A percentile compares a stretch with the other conserved stretches of the same genome.
These are phyloP conservation scores for Ophiostoma montium DNA, from an alignment of 2,329 filamentous ascomycete species.

Conservation along the genomic window DNA sequence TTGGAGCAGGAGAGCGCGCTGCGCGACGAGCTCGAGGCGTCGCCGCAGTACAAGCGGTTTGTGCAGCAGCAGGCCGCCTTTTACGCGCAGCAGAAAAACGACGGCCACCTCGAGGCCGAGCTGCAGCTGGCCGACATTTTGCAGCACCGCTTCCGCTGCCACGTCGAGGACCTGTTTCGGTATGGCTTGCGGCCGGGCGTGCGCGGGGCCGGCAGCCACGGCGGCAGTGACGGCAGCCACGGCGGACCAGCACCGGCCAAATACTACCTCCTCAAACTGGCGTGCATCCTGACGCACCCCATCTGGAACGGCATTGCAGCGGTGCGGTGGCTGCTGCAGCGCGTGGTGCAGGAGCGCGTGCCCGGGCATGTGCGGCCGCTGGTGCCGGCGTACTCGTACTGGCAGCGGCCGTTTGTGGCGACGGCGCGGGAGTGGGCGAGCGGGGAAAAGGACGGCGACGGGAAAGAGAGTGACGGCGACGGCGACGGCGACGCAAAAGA, in stretches of 20 bases:
- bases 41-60: slow-evolving; percentile 1
- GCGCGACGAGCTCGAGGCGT: background rate
- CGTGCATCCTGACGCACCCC: slow-evolving; percentile 9
- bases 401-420: slow-evolving; percentile 3
- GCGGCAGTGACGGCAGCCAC: too few species aligned
- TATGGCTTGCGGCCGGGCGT: slow-evolving; percentile 11
- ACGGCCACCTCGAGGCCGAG: slow-evolving; percentile 3
- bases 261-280: slow-evolving; percentile 8
- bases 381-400: slow-evolving; percentile 11
- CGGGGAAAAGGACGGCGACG: too few species aligned
- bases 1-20: slow-evolving; percentile 3
- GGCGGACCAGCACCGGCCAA: background rate
- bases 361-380: slow-evolving; percentile 7
- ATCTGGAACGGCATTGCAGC: slow-evolving; percentile 9
- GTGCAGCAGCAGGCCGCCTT: background rate
- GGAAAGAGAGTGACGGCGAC: too few species aligned
- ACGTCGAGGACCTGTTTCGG: slow-evolving; percentile 12
- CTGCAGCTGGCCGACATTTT: slow-evolving; percentile 10
- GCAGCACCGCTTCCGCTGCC: slow-evolving; percentile 11
- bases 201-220: too few species aligned
- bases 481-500: background rate
- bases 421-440: slow-evolving; percentile 8
- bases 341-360: slow-evolving; percentile 10
- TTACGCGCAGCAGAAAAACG: background rate
- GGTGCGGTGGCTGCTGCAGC: slow-evolving; percentile 12